These are phyloP conservation scores for Phytophthora quininea DNA, from an alignment of 352 stramenopile species.

Conservation along the genomic window DNA sequence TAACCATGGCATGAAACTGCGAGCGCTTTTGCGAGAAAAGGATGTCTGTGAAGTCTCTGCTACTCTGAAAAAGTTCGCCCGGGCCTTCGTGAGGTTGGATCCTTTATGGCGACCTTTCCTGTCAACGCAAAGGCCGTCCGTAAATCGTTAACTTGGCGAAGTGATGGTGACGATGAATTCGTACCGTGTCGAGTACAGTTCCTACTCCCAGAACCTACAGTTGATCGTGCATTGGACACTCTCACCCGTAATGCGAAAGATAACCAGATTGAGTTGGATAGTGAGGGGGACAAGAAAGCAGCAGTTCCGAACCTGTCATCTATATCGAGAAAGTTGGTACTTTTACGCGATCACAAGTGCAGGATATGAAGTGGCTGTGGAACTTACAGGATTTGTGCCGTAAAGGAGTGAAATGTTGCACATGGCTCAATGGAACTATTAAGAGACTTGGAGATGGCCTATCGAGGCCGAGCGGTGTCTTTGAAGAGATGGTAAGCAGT, in stretches of 20 bases:
- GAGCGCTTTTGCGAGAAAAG: background rate
- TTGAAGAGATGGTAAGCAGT: too few species aligned
- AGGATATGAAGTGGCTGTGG: conserved; percentile 21
- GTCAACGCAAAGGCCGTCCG: background rate
- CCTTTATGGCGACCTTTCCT: background rate
- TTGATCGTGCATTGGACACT: conserved; percentile 4
- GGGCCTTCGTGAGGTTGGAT: background rate
- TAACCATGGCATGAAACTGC: conserved; percentile 12
- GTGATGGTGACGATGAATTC: background rate
- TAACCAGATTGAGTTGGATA: background rate
- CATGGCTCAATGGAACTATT: conserved; percentile 13
- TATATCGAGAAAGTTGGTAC: conserved; percentile 9
- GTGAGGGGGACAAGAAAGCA: background rate
- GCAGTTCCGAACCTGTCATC: background rate
- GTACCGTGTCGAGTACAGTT: conserved; percentile 10
- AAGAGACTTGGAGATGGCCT: too few species aligned
- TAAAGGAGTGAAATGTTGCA: conserved; percentile 3
- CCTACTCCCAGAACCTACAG: background rate
- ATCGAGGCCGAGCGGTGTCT: too few species aligned
- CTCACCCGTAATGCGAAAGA: background rate
- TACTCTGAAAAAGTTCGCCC: background rate
- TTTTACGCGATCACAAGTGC: conserved; percentile 1
- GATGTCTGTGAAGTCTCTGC: background rate
- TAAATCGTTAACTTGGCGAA: background rate
- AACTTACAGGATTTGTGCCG: conserved; percentile 9